Conservation (phyloP, 352 stramenopile species). For the Globisporangium sylvaticum region DNA sequence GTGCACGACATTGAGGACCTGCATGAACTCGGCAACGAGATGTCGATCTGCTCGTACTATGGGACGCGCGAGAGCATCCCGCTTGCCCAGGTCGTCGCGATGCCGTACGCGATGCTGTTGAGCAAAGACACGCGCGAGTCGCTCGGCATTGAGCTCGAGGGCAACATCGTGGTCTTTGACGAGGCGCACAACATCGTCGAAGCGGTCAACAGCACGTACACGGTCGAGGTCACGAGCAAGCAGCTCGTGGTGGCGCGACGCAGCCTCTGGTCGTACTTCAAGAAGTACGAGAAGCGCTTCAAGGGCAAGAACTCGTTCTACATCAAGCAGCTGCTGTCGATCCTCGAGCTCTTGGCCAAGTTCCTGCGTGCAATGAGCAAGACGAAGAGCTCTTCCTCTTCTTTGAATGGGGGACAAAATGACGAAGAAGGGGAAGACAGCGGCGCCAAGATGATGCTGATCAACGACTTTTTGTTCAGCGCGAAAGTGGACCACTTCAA, state of each 20-base stretch:
- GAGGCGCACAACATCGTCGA: conserved; percentile 99
- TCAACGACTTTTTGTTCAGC: conserved; percentile 86
- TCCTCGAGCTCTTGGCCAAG: conserved; percentile 74
- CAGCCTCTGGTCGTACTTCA: conserved; percentile 83
- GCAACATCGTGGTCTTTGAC: conserved; percentile 96
- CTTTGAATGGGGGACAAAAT: not conserved
- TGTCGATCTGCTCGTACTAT: conserved; percentile 97
- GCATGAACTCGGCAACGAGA: conserved; percentile 81
- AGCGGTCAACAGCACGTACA: conserved; percentile 91
- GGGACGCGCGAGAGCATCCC: conserved; percentile 86
- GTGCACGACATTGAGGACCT: conserved; percentile 97
- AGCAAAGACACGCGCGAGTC: conserved; percentile 89
- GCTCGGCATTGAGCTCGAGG: conserved; percentile 81
- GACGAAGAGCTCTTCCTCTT: conserved; percentile 1
- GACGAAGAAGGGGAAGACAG: conserved; percentile 19
- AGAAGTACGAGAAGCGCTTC: conserved; percentile 85
- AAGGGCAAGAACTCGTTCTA: conserved; percentile 87
- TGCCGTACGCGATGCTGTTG: conserved; percentile 93
- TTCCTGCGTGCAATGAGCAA: conserved; percentile 65
- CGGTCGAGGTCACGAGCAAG: conserved; percentile 70
- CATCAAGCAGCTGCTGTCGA: conserved; percentile 85
- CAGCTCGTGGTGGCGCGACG: conserved; percentile 65
- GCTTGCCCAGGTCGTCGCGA: conserved; percentile 85
- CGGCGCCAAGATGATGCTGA: conserved; percentile 64
- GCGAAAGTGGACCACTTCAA: conserved; percentile 84